Conservation (phyloP, 2,329 filamentous ascomycete genomes). For the Neocucurbitaria cava region DNA sequence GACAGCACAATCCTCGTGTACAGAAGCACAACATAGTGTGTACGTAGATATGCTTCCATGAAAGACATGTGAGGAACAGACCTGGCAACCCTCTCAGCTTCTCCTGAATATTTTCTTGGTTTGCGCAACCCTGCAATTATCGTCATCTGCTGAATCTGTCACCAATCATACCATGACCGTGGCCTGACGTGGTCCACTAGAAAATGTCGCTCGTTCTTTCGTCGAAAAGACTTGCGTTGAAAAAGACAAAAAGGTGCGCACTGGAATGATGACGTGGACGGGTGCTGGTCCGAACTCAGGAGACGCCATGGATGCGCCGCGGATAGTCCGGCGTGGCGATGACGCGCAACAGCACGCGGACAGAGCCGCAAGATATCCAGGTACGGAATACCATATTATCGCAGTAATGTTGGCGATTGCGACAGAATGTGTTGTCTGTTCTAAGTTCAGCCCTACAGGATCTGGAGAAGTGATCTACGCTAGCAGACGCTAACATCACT, state of each 20-base stretch:
- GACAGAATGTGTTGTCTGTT: neutral
- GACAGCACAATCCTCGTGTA: neutral
- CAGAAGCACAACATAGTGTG: neutral
- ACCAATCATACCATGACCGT: neutral
- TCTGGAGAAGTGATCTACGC: neutral
- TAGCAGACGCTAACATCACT: neutral
- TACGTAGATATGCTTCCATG: too few species aligned
- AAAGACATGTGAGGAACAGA: neutral
- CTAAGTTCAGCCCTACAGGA: neutral
- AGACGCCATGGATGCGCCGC: conserved; percentile 21
- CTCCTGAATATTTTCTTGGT: neutral
- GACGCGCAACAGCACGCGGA: conserved; percentile 9
- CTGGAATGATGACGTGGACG: conserved; percentile 27
- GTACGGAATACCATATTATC: too few species aligned
- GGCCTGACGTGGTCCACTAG: neutral
- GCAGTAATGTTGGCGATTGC: neutral
- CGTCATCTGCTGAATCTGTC: neutral
- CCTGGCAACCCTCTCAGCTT: neutral
- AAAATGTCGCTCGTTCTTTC: neutral
- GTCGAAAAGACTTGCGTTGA: neutral
- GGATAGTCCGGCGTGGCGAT: conserved; percentile 13
- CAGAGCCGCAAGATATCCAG: neutral
- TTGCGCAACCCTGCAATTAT: neutral
- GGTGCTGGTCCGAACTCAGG: conserved; percentile 24
- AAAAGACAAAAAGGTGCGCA: neutral